Percentiles rank a stretch among this genome's conserved stretches.
phyloP scores from a whole-genome alignment of 441 rosid genomes.

The Jatropha multifida region DNA sequence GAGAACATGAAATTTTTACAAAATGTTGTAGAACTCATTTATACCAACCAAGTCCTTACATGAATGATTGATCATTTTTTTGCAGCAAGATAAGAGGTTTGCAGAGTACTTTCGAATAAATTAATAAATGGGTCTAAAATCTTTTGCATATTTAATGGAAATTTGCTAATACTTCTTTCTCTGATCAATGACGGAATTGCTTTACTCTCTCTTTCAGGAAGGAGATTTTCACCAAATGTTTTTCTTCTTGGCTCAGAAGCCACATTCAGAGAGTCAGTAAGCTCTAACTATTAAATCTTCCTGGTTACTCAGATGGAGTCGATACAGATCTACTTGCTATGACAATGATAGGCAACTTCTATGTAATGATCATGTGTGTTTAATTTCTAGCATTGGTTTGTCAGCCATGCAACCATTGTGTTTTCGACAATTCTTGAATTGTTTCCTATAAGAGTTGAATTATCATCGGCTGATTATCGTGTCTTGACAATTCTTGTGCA shows the following conservation, averaged over 20 bases:
- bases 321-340: not conserved
- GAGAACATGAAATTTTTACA: too few relatives aligned
- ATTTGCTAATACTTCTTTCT: not conserved
- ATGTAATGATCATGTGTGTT: not conserved
- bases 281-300: not conserved
- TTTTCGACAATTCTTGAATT: too few relatives aligned
- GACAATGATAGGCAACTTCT: not conserved
- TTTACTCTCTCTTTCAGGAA: constrained; percentile 46
- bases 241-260: constrained; percentile 88
- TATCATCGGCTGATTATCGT: too few relatives aligned
- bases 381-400: not conserved
- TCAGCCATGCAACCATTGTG: too few relatives aligned
- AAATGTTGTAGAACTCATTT: too few relatives aligned
- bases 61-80: not conserved
- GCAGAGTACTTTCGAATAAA: not conserved
- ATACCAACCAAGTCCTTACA: too few relatives aligned
- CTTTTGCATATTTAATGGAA: not conserved
- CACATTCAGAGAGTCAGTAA: constrained; percentile 37
- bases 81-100: not conserved
- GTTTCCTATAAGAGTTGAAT: too few relatives aligned
- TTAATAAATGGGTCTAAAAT: not conserved
- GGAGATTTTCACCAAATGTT: constrained; percentile 93
- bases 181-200: not conserved
- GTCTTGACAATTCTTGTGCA: too few relatives aligned
- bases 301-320: not conserved